Base-by-base conservation (phyloP, 75 land plant species). In the Selaginella tamariscina region DNA sequence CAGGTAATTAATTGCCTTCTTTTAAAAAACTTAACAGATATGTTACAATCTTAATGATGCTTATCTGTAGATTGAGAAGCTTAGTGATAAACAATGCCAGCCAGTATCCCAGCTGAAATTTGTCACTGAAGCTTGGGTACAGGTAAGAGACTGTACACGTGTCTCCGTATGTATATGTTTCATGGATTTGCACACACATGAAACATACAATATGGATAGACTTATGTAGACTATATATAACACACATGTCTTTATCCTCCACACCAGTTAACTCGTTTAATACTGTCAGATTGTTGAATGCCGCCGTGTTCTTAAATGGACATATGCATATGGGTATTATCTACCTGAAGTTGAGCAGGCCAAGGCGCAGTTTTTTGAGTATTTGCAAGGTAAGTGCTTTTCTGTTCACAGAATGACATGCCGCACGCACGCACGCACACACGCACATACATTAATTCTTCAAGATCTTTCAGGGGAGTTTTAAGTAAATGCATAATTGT, bases 301-400 rank as follows among this genome's bases (percentile, higher is more conserved):
- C 24, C 70, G 70, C 30, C 72, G 81, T 32, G 79, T 79, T 23
- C 33, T 79, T 32, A 79, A 79, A 39, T 79, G 81, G 81, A 79
- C 75, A 26, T 79, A 79, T 55, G 81, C 81, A 57, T 73, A 81
- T 67, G 75, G 77, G 20, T 73, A 67, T 60, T 78, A 74, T 68
- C 39, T 81, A 24, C 69, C 72, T n/a, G 81, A 78, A 56, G n/a
- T 77, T 20, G 81, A 81, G 56, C 57, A 30, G 21, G 74, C 60
- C 22, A 81, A 81, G 73, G 70, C 30, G 39, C 70, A 68, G 62
- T 71, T 81, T 49, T 81, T 81, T 65, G 83, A 81, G 70, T 78
- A 73, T 54, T 67, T 74, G 32, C 83, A 78, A 70, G 83, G 82
- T 73, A 33, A 28, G 5, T 39, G n/a, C n/a, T n/a, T n/a, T n/a